A percentile compares a stretch with the other conserved stretches of the same genome.
phyloP scores from a whole-genome alignment of 352 stramenopile genomes.

The Phytophthora ohioensis region DNA sequence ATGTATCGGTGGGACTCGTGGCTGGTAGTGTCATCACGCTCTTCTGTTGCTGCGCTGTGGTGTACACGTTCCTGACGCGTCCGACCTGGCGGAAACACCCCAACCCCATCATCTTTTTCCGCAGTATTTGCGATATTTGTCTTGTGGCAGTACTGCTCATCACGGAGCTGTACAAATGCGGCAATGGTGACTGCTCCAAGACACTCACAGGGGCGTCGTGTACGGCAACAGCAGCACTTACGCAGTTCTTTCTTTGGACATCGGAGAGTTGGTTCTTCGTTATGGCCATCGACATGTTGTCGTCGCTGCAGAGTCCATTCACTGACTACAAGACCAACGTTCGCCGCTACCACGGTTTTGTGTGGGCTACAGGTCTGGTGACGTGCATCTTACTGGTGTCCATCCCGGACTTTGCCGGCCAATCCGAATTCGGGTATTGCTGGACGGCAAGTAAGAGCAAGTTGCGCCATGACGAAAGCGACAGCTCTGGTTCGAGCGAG shows the following conservation, averaged over 20 bases:
- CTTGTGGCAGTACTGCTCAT: slow-evolving; percentile 81
- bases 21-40: slow-evolving; percentile 83
- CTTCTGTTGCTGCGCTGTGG: slow-evolving; percentile 69
- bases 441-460: slow-evolving; percentile 84
- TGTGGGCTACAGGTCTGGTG: slow-evolving; percentile 78
- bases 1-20: slow-evolving; percentile 75
- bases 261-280: slow-evolving; percentile 92
- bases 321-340: slow-evolving; percentile 91
- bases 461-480: slow-evolving; percentile 29
- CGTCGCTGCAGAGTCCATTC: slow-evolving; percentile 87
- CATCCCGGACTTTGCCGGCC: slow-evolving; percentile 72
- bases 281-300: slow-evolving; percentile 90
- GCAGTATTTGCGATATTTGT: slow-evolving; percentile 83
- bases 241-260: slow-evolving; percentile 89
- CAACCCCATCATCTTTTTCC: slow-evolving; percentile 90
- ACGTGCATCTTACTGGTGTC: slow-evolving; percentile 78
- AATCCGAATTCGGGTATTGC: slow-evolving; percentile 88
- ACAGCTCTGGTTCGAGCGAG: slow-evolving; percentile 30
- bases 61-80: slow-evolving; percentile 84
- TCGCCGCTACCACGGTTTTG: slow-evolving; percentile 84
- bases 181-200: slow-evolving; percentile 43
- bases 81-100: slow-evolving; percentile 87
- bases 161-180: slow-evolving; percentile 87
- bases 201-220: slow-evolving; percentile 59
- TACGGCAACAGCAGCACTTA: slow-evolving; percentile 73